Percentiles rank a stretch among this genome's conserved stretches.
Conservation (phyloP, 768 basidiomycete genomes). For the Suillus americanus region DNA sequence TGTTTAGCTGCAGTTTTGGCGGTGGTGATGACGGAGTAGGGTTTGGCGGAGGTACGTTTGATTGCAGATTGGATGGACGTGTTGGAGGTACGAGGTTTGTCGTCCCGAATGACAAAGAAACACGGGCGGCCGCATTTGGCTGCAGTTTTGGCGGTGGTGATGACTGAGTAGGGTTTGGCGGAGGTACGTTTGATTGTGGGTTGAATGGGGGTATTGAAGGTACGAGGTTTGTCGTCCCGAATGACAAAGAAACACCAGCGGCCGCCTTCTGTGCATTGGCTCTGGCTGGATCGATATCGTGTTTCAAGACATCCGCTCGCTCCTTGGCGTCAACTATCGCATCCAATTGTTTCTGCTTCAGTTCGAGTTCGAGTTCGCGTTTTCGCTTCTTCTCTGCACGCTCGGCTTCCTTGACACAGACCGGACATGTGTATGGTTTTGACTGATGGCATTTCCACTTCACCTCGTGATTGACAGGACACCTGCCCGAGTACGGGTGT, state of each 20-base stretch:
- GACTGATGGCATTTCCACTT: conserved; percentile 44
- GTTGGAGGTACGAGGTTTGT: not conserved
- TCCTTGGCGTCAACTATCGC: conserved; percentile 37
- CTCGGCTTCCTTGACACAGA: conserved; percentile 48
- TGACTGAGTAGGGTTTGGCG: conserved; percentile 1
- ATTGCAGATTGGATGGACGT: conserved; percentile 1
- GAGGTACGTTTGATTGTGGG: conserved; percentile 4
- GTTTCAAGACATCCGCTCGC: conserved; percentile 33
- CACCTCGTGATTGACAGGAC: conserved; percentile 42
- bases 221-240: not conserved
- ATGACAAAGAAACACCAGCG: not conserved
- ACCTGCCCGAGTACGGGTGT: conserved; percentile 35
- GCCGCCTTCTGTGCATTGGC: conserved; percentile 13
- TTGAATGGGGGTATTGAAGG: conserved; percentile 1
- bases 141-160: not conserved
- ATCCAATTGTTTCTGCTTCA: conserved; percentile 40
- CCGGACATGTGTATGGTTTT: conserved; percentile 36
- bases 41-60: conserved; percentile 5
- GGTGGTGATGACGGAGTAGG: not conserved
- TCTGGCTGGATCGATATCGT: conserved; percentile 44
- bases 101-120: not conserved
- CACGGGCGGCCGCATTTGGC: not conserved
- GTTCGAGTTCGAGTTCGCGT: conserved; percentile 33
- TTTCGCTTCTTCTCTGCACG: conserved; percentile 40
- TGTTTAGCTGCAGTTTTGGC: not conserved